Evolutionary conservation across 352 stramenopile species (phyloP), one percentile per base, ranked within the genome.

Genomic region (Hyaloperonospora brassicae): DNA sequence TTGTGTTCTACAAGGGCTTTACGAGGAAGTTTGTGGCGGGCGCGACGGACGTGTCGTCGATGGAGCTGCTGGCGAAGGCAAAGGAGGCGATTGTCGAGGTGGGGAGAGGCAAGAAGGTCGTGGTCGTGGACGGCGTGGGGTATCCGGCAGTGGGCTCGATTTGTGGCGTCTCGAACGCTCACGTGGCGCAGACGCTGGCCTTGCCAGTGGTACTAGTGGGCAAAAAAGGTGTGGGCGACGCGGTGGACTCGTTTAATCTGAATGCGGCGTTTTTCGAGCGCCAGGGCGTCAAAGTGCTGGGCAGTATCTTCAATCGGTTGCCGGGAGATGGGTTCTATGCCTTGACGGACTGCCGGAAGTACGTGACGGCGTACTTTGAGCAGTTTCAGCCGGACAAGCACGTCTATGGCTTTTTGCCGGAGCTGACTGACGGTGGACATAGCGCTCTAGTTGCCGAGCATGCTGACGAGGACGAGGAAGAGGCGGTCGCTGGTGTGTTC

Each of bases 1-100:
- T 99, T 55, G 84, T 98, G 1, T 98, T 97, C 66, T 98, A 98
- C 71, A 91, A 86, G 46, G 96, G 95, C 14, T 98, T 98, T 59
- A 99, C 96, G 9, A 71, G 96, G 31, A 91, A 96, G 47, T 98
- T 98, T 63, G 64, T 99, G 0, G 88, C 88, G 34, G 85, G 88
- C n/a, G 79, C 91, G 53, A 96, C 90, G 0, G 86, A 94, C 27
- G 27, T 31, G 12, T 87, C 82, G 7, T 83, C 77, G 3, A 60
- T 73, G 14, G 64, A 94, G 41, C 65, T 98, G 52, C 65, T 98
- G 34, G 52, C 79, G 5, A 88, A 93, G 43, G 88, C 90, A 13
- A 66, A 66, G 11, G 53, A 67, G 1, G 91, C 91, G 24, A 93
- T 98, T 8, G 83, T 98, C 23, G 72, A 87, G 49, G 50, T 99